Percentiles rank a stretch among this genome's conserved stretches.
Evolutionary conservation across 768 basidiomycete genomes (phyloP).

Genomic region (Lanmaoa pseudosensibilis): DNA sequence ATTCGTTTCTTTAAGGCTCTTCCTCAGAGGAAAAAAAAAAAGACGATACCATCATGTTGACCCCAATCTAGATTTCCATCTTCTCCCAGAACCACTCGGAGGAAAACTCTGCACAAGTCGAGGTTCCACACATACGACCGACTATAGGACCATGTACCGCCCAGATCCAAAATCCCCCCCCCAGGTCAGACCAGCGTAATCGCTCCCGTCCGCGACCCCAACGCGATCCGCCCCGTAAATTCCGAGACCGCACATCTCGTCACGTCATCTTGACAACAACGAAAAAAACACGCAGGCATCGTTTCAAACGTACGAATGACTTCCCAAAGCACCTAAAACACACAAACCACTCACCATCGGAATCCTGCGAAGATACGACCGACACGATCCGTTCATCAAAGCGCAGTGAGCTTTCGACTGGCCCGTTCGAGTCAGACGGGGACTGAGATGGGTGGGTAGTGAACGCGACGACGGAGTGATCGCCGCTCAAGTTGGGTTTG

Average conservation of each 20-base stretch:
- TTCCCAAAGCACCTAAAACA: background rate
- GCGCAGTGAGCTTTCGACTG: background rate
- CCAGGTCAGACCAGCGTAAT: conserved; percentile 3
- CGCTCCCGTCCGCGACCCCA: conserved; percentile 40
- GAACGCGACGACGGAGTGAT: background rate
- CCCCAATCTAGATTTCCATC: too few relatives aligned
- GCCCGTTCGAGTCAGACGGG: background rate
- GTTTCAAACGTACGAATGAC: background rate
- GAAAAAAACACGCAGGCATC: background rate
- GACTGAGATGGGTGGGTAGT: background rate
- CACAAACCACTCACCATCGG: background rate
- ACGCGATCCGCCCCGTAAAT: conserved; percentile 41
- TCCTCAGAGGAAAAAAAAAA: too few relatives aligned
- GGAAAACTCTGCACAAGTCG: too few relatives aligned
- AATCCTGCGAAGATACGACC: background rate
- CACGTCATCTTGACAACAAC: background rate
- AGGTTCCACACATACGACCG: too few relatives aligned
- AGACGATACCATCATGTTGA: too few relatives aligned
- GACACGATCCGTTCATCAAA: background rate
- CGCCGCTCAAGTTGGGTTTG: background rate
- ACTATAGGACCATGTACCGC: too few relatives aligned
- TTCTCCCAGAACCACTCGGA: too few relatives aligned
- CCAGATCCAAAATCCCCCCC: background rate
- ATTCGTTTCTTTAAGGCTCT: too few relatives aligned
- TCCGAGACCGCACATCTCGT: conserved; percentile 46